Evolutionary conservation across 768 basidiomycete species (phyloP), one percentile per base, ranked within the genome.

Genomic region (Hemileccinum impolitum): DNA sequence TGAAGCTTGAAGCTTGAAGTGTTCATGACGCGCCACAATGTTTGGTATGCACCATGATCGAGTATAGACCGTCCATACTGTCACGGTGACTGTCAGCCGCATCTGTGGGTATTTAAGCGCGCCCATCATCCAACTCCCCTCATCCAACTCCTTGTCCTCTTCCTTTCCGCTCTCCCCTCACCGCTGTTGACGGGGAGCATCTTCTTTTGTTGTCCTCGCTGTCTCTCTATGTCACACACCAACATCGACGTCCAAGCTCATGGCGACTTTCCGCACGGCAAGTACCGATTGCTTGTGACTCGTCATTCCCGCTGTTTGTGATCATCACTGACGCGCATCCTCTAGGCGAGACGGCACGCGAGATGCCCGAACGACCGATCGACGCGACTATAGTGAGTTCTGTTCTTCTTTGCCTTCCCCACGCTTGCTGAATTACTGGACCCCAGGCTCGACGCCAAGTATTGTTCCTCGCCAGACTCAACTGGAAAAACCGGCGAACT

Each of bases 21-120:
- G 6, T 23, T 23, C 50, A 52, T 10, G 7, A 34, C 15, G 38
- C 49, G 32, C 26, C 50, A 52, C 40, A 4, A 5, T 5, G 30
- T 14, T 39, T 39, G 37, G 28, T 25, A 36, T 36, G 14, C 28
- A 30, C 26, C n/a, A n/a, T n/a, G n/a, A n/a, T n/a, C n/a, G n/a
- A 37, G n/a, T 49, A 37, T 34, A 25, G 21, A 30, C 48, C 12
- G 23, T 23, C 23, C 23, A 23, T 23, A 23, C 23, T 23, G 3
- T 23, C 23, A 23, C 23, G 18, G 35, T 36, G n/a, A 31, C 19
- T 13, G 54, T 56, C 54, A 55, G 54, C 54, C 54, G 25, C 54
- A 10, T 1, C 36, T 8, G 15, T 6, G 4, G 34, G 54, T 55
- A 55, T 55, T 45, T 56, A 55, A 56, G 6, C 38, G 8, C 32